Conservation (phyloP, 2,329 filamentous ascomycete genomes). For the Talaromyces sp. region DNA sequence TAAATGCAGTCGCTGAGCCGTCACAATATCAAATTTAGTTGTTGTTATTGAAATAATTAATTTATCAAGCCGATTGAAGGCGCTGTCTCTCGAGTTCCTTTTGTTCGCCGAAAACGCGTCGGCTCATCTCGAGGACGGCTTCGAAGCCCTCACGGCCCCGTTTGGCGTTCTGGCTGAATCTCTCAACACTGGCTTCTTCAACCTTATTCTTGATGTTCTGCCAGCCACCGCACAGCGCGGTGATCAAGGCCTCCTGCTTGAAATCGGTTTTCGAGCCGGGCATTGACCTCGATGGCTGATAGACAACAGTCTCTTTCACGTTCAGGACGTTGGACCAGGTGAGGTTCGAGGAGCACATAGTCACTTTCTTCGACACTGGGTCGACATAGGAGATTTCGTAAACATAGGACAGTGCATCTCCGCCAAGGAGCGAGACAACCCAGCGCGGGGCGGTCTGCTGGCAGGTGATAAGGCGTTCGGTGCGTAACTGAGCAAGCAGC, state of each 20-base stretch:
- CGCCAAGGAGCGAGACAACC: slow-evolving; percentile 73
- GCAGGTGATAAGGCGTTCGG: slow-evolving; percentile 60
- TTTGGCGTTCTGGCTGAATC: slow-evolving; percentile 86
- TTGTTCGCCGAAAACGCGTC: slow-evolving; percentile 87
- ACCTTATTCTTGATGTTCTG: slow-evolving; percentile 95
- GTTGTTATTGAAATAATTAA: not conserved
- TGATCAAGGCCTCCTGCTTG: slow-evolving; percentile 85
- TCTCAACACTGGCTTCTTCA: slow-evolving; percentile 81
- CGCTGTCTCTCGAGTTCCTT: slow-evolving; percentile 57
- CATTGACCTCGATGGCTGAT: slow-evolving; percentile 57
- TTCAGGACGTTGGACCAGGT: slow-evolving; percentile 87
- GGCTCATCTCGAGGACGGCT: slow-evolving; percentile 86
- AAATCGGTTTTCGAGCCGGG: slow-evolving; percentile 67
- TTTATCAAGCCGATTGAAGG: slow-evolving; percentile 21
- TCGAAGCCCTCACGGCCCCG: slow-evolving; percentile 95
- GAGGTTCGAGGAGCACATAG: slow-evolving; percentile 93
- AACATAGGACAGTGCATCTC: slow-evolving; percentile 76
- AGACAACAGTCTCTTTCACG: slow-evolving; percentile 89
- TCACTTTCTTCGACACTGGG: slow-evolving; percentile 75
- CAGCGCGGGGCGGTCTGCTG: slow-evolving; percentile 46
- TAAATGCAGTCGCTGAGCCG: slow-evolving; percentile 12
- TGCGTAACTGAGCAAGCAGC: slow-evolving; percentile 53
- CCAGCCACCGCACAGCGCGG: slow-evolving; percentile 92
- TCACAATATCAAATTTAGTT: slow-evolving; percentile 11
- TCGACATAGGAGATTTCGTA: slow-evolving; percentile 97